A percentile compares a stretch with the other conserved stretches of the same genome.
These are phyloP conservation scores for Obba rivulosa DNA, from an alignment of 768 basidiomycete genomes.

Conservation along the genomic window DNA sequence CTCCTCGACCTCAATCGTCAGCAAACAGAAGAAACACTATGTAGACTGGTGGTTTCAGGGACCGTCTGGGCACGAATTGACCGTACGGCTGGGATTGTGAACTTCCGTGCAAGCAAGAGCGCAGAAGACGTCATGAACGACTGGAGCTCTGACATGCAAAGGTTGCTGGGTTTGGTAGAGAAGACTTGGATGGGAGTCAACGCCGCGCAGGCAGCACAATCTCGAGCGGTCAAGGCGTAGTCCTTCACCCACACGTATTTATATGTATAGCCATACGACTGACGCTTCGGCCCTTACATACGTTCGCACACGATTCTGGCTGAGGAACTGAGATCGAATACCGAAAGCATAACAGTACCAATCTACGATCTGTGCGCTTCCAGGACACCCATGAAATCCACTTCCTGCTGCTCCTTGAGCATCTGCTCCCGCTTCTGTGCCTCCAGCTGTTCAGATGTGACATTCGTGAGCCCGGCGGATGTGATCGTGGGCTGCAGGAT, in stretches of 20 bases:
- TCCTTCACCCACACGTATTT: neutral
- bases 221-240: slow-evolving; percentile 44
- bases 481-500: slow-evolving; percentile 36
- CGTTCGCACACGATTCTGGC: neutral
- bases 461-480: slow-evolving; percentile 6
- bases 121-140: slow-evolving; percentile 96
- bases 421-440: neutral
- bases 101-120: slow-evolving; percentile 75
- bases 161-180: slow-evolving; percentile 85
- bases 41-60: slow-evolving; percentile 85
- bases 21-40: slow-evolving; percentile 85
- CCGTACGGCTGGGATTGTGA: slow-evolving; percentile 84
- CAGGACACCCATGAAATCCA: slow-evolving; percentile 3
- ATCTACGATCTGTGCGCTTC: no score
- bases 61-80: slow-evolving; percentile 94
- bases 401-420: neutral
- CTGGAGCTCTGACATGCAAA: slow-evolving; percentile 96
- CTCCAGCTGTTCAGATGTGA: slow-evolving; percentile 2
- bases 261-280: neutral
- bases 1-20: slow-evolving; percentile 80
- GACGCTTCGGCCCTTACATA: neutral
- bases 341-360: no score
- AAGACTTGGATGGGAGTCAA: slow-evolving; percentile 99
- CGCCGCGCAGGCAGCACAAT: slow-evolving; percentile 81
- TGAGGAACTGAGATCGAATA: neutral